Evolutionary conservation across 2,329 filamentous ascomycete species (phyloP).

Genomic region (Penicillium sp.): DNA sequence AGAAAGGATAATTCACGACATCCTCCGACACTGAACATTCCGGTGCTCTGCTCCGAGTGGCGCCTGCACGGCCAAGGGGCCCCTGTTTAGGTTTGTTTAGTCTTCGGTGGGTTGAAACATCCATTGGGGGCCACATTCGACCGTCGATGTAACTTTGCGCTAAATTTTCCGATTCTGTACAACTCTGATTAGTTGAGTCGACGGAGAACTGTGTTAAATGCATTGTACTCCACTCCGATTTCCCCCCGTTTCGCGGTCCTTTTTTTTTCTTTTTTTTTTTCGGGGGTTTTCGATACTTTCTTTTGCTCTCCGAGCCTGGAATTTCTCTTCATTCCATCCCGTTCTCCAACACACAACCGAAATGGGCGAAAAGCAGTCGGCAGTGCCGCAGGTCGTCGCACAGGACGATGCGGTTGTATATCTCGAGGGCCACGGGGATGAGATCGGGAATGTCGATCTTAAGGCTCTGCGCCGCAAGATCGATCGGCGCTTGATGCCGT

Average conservation of each 20-base stretch:
- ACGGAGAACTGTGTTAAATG: neutral
- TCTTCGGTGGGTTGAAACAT: neutral
- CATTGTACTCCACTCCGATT: neutral
- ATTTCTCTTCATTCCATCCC: neutral
- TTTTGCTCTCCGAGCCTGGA: neutral
- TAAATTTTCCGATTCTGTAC: neutral
- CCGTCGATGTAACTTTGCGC: neutral
- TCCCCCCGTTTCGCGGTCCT: neutral
- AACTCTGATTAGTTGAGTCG: neutral
- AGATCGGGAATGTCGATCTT: slow-evolving; percentile 15
- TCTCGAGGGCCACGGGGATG: slow-evolving; percentile 17
- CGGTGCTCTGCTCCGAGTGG: neutral
- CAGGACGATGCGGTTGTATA: slow-evolving; percentile 23
- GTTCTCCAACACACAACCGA: neutral
- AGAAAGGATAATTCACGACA: neutral
- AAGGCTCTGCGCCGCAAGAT: slow-evolving; percentile 29
- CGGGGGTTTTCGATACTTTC: too few species aligned
- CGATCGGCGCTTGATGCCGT: slow-evolving; percentile 32
- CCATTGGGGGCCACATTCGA: neutral
- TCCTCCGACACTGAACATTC: neutral
- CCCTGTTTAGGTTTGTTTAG: neutral
- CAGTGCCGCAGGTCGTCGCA: slow-evolving; percentile 3
- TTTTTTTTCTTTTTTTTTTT: neutral
- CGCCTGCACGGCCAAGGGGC: neutral
- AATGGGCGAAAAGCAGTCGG: slow-evolving; percentile 17